phyloP scores from a whole-genome alignment of 202 grass and related monocot genomes.

The Musa balbisiana region DNA sequence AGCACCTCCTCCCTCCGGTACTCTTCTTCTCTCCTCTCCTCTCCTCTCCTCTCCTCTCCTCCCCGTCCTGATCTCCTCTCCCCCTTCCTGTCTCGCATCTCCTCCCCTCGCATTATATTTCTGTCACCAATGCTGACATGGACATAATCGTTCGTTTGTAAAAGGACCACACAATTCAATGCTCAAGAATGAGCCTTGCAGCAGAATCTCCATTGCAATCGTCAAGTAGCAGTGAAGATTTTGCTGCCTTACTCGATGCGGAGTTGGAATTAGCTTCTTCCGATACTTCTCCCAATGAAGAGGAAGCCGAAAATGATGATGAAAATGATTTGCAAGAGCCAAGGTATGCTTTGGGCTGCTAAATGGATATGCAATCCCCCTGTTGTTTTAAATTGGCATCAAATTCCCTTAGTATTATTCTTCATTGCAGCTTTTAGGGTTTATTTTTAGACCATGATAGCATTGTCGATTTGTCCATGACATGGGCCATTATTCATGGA shows the following conservation, averaged over 20 bases:
- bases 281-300: constrained; percentile 17
- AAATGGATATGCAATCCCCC: too few relatives aligned
- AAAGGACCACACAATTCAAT: background rate
- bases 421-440: background rate
- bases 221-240: constrained; percentile 45
- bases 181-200: constrained; percentile 42
- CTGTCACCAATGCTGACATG: background rate
- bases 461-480: background rate
- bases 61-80: too few relatives aligned
- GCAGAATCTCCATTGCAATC: constrained; percentile 45
- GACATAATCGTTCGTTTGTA: background rate
- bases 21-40: too few relatives aligned
- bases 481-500: too few relatives aligned
- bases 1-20: too few relatives aligned
- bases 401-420: background rate
- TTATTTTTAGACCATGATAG: background rate
- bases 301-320: background rate
- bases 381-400: background rate
- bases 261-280: constrained; percentile 51
- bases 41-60: too few relatives aligned
- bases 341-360: constrained; percentile 16
- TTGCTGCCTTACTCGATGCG: constrained; percentile 41
- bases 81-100: too few relatives aligned
- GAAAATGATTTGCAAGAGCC: constrained; percentile 20
- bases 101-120: background rate